A percentile compares a stretch with the other conserved stretches of the same genome.
phyloP scores from a whole-genome alignment of 2,329 filamentous ascomycete species.

The Beauveria caledonica region DNA sequence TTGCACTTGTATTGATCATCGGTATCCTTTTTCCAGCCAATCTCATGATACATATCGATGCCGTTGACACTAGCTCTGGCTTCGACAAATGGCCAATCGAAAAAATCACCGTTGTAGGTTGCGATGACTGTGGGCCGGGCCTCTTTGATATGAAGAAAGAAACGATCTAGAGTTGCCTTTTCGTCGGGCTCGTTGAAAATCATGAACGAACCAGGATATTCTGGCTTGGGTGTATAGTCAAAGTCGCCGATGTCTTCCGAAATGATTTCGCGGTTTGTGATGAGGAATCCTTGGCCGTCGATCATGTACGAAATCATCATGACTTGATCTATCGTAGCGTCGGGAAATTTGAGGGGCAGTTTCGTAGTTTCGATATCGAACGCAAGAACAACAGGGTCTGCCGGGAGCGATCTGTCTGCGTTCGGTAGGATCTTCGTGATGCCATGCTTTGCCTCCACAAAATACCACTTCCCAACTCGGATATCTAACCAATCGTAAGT shows the following conservation, averaged over 20 bases:
- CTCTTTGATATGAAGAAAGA: slow-evolving; percentile 93
- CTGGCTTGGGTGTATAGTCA: slow-evolving; percentile 94
- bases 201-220: slow-evolving; percentile 92
- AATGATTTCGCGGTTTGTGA: slow-evolving; percentile 95
- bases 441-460: slow-evolving; percentile 88
- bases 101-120: slow-evolving; percentile 99
- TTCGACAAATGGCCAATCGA: slow-evolving; percentile 99
- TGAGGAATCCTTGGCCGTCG: slow-evolving; percentile 93
- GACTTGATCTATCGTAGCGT: slow-evolving; percentile 87
- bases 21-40: slow-evolving; percentile 88
- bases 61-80: slow-evolving; percentile 85
- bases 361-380: slow-evolving; percentile 99
- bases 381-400: slow-evolving; percentile 97
- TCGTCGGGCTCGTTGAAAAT: slow-evolving; percentile 98
- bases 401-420: slow-evolving; percentile 78
- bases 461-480: slow-evolving; percentile 94
- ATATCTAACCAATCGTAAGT: slow-evolving; percentile 55
- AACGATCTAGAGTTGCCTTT: slow-evolving; percentile 77
- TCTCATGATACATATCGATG: slow-evolving; percentile 99
- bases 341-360: slow-evolving; percentile 90
- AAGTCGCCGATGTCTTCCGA: slow-evolving; percentile 97
- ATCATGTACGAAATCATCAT: slow-evolving; percentile 99
- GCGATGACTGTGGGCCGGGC: slow-evolving; percentile 92
- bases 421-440: slow-evolving; percentile 75
- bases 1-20: slow-evolving; percentile 96